Evolutionary conservation across 768 basidiomycete species (phyloP).

Genomic region (Hirschioporus abietinus): DNA sequence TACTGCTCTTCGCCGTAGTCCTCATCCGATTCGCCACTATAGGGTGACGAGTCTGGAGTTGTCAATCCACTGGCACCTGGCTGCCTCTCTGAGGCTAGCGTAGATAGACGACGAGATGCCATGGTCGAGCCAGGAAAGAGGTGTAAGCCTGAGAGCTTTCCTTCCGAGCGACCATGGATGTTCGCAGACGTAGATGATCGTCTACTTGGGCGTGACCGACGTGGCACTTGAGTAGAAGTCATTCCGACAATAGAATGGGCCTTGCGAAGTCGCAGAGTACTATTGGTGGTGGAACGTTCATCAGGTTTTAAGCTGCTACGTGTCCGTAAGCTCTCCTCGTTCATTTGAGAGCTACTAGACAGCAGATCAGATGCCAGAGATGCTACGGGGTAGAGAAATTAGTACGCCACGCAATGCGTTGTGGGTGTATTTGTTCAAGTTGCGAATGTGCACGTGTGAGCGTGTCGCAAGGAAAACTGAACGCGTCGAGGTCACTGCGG

Average conservation of each 20-base stretch:
- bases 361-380: background rate
- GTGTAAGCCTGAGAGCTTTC: background rate
- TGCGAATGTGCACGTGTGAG: background rate
- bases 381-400: no score
- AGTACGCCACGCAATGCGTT: no score
- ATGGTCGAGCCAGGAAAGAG: background rate
- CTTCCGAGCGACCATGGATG: background rate
- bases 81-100: background rate
- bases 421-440: background rate
- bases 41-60: background rate
- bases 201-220: background rate
- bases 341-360: background rate
- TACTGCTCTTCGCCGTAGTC: background rate
- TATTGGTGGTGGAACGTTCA: background rate
- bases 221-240: slow-evolving; percentile 4
- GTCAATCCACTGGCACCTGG: background rate
- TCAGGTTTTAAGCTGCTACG: background rate
- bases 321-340: background rate
- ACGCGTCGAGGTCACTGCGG: background rate
- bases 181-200: background rate
- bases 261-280: background rate
- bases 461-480: background rate
- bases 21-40: background rate
- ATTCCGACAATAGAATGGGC: slow-evolving; percentile 2
- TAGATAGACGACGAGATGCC: slow-evolving; percentile 3